Conservation (phyloP, 2,329 filamentous ascomycete genomes). For the Sporothrix curviconia region DNA sequence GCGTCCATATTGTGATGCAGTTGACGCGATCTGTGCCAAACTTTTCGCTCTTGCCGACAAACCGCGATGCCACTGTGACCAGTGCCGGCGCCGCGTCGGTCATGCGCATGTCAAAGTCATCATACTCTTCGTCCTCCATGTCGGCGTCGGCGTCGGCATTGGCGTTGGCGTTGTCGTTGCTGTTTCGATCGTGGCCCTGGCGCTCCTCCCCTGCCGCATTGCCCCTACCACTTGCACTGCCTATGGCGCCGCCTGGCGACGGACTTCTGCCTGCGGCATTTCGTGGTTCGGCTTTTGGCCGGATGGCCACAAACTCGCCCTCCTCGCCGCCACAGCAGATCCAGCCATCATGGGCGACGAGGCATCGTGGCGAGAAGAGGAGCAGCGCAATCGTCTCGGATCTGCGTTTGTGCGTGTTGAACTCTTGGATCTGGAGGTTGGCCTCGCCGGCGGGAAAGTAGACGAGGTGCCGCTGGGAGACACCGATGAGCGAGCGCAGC, state of each 20-base stretch:
- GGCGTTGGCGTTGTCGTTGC: conserved; percentile 22
- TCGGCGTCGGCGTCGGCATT: conserved; percentile 27
- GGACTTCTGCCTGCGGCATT: conserved; percentile 17
- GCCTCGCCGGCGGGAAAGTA: conserved; percentile 78
- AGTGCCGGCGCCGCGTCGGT: not conserved
- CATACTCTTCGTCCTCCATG: conserved; percentile 17
- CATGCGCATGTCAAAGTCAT: conserved; percentile 14
- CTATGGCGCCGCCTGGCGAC: conserved; percentile 25
- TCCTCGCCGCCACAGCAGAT: conserved; percentile 83
- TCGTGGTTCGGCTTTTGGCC: conserved; percentile 38
- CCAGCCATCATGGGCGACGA: conserved; percentile 81
- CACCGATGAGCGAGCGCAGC: conserved; percentile 82
- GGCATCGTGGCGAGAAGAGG: conserved; percentile 71
- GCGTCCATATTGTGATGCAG: conserved; percentile 59
- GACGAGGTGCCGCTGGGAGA: conserved; percentile 66
- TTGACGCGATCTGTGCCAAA: conserved; percentile 58
- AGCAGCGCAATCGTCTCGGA: conserved; percentile 67
- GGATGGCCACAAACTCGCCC: conserved; percentile 80
- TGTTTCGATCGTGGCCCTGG: not conserved
- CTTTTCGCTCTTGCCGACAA: conserved; percentile 44
- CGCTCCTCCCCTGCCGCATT: not conserved
- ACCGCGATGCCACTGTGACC: conserved; percentile 9
- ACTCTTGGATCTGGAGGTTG: conserved; percentile 56
- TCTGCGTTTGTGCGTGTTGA: conserved; percentile 63
- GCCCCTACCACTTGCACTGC: conserved; percentile 9